Evolutionary conservation across 495 filamentous ascomycete genomes (phyloP).

Genomic region (Penicillium simplicissimum): DNA sequence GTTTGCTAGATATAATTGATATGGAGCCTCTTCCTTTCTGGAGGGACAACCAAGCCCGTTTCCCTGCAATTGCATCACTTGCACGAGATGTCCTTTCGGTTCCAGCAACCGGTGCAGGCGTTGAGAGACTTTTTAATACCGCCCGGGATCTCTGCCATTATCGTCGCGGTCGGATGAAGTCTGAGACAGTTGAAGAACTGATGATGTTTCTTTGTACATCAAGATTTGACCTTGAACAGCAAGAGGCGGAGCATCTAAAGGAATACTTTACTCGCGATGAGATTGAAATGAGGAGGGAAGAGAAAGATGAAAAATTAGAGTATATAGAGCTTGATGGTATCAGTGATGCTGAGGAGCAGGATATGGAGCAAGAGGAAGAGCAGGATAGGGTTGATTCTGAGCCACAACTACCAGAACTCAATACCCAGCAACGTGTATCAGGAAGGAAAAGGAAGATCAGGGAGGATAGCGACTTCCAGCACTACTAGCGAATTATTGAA

Average conservation of each 20-base stretch:
- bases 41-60: background rate
- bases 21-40: background rate
- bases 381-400: no score
- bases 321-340: background rate
- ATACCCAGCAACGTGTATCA: no score
- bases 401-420: no score
- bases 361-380: no score
- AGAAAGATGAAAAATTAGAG: background rate
- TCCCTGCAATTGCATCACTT: background rate
- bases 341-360: no score
- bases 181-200: background rate
- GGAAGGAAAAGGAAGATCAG: no score
- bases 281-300: background rate
- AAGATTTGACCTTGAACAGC: background rate
- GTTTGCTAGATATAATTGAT: no score
- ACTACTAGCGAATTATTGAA: no score
- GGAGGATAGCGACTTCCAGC: no score
- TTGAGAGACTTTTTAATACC: background rate
- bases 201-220: background rate
- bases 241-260: background rate
- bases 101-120: no score
- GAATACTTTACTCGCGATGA: background rate
- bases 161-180: background rate
- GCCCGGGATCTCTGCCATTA: slow-evolving; percentile 2
- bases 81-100: no score